Base-by-base conservation (phyloP, 176 grass and related monocot genomes). In the Raddia guianensis region DNA sequence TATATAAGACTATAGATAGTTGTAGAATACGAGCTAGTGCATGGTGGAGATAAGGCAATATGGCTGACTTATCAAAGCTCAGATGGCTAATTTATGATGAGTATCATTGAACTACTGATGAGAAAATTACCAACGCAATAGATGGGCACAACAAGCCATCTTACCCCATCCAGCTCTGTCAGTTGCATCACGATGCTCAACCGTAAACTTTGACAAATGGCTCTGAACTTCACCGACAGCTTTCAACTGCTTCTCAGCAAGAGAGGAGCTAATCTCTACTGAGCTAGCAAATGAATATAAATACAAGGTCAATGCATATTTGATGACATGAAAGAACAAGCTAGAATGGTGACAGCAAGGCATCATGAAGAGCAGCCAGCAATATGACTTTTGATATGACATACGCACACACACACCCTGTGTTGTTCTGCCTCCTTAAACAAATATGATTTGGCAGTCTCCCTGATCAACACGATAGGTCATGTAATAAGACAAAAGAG, bases 201-300 rank as follows among this genome's bases (percentile, higher is more conserved):
- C 92, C 8, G 63, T 88, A 50, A 91, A 98, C 50, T 88, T 98
- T 56, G 95, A 94, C 74, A 93, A 84, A 91, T 98, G 95, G 83
- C 88, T 98, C 54, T 75, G 80, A 37, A 98, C 92, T 87, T 93
- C 95, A 74, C 92, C 74, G 8, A 98, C 77, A 71, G 92, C 93
- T 91, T 98, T 86, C 85, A 88, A 64, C 64, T 98, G 95, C 75
- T 91, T 98, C 74, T 98, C 71, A 18, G 95, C 92, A 86, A 98
- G 92, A 83, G 95, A 93, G 73, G 92, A 89, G 87, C 95, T 98
- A 71, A 98, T 98, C 70, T 98, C 95, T 81, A 98, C 86, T 87
- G 92, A 98, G 78, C 95, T 98, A 91, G 43, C 73, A 93, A 82
- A 75, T 58, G 64, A 81, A 72, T 77, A 81, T 71, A 70, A 81